A percentile compares a stretch with the other conserved stretches of the same genome.
phyloP scores from a whole-genome alignment of 2,329 filamentous ascomycete species.

The Xenoacremonium recifei region DNA sequence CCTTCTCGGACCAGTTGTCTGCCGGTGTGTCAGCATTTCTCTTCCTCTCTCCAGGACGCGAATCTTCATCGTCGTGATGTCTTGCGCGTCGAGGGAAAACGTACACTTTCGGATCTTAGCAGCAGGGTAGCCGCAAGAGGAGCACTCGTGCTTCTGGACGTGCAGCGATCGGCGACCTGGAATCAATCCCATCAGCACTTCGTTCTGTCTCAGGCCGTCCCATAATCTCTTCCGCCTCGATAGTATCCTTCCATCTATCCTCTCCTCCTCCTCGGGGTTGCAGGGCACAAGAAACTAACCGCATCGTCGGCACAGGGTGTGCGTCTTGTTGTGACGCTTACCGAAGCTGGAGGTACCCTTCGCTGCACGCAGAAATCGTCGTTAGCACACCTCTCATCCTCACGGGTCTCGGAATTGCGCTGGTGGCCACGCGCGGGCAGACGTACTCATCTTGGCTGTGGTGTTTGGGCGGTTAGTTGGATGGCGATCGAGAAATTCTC shows the following conservation, averaged over 20 bases:
- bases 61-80: too few relatives aligned
- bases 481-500: slow-evolving; percentile 36
- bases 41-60: too few relatives aligned
- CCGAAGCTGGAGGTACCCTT: slow-evolving; percentile 59
- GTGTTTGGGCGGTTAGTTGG: slow-evolving; percentile 39
- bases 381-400: slow-evolving; percentile 11
- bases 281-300: slow-evolving; percentile 60
- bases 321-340: slow-evolving; percentile 92
- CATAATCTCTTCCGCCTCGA: slow-evolving; percentile 4
- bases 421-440: slow-evolving; percentile 10
- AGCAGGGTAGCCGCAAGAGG: slow-evolving; percentile 92
- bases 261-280: slow-evolving; percentile 8
- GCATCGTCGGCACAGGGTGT: slow-evolving; percentile 97
- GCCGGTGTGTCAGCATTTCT: slow-evolving; percentile 25
- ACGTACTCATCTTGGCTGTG: slow-evolving; percentile 60
- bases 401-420: slow-evolving; percentile 13
- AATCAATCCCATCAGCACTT: slow-evolving; percentile 25
- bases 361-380: slow-evolving; percentile 39
- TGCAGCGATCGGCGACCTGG: slow-evolving; percentile 93
- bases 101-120: slow-evolving; percentile 99
- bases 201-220: slow-evolving; percentile 1
- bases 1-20: slow-evolving; percentile 99
- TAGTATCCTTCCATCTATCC: slow-evolving; percentile 7
- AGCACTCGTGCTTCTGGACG: slow-evolving; percentile 99
- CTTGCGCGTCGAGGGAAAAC: slow-evolving; percentile 41